Evolutionary conservation across 2,329 filamentous ascomycete genomes (phyloP).

Genomic region (Metarhizium brunneum): DNA sequence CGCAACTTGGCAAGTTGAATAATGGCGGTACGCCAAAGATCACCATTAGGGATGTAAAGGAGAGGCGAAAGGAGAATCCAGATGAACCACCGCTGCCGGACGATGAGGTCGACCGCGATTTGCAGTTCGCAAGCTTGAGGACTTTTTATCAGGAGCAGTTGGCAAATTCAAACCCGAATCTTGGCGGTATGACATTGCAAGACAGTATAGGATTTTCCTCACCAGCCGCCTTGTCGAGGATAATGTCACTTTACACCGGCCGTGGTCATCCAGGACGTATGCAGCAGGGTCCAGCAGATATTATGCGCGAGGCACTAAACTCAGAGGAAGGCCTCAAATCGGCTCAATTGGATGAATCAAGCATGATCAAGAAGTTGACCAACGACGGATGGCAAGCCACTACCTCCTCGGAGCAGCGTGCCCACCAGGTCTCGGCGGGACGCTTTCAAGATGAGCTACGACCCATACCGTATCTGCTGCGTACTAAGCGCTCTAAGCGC

Average conservation of each 20-base stretch:
- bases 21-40: conserved; percentile 47
- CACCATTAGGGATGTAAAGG: conserved; percentile 41
- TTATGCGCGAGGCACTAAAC: conserved; percentile 72
- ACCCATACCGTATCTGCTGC: conserved; percentile 72
- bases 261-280: conserved; percentile 54
- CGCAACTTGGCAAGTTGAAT: conserved; percentile 65
- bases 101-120: conserved; percentile 49
- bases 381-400: conserved; percentile 56
- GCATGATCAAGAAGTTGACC: conserved; percentile 50
- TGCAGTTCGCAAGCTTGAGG: conserved; percentile 65
- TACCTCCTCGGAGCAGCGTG: conserved; percentile 38
- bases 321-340: conserved; percentile 63
- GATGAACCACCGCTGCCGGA: conserved; percentile 28
- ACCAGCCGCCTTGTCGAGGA: conserved; percentile 72
- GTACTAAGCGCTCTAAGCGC: conserved; percentile 88
- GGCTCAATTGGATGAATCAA: conserved; percentile 51
- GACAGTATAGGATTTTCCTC: conserved; percentile 52
- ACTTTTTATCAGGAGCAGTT: conserved; percentile 78
- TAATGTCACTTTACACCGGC: conserved; percentile 83
- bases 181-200: conserved; percentile 34
- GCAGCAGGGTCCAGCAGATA: conserved; percentile 54
- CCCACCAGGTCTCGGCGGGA: conserved; percentile 40
- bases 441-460: conserved; percentile 67
- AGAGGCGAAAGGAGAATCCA: conserved; percentile 38
- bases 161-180: conserved; percentile 46